Evolutionary conservation across 2,329 filamentous ascomycete species (phyloP).

Genomic region (Lecanicillium sp.): DNA sequence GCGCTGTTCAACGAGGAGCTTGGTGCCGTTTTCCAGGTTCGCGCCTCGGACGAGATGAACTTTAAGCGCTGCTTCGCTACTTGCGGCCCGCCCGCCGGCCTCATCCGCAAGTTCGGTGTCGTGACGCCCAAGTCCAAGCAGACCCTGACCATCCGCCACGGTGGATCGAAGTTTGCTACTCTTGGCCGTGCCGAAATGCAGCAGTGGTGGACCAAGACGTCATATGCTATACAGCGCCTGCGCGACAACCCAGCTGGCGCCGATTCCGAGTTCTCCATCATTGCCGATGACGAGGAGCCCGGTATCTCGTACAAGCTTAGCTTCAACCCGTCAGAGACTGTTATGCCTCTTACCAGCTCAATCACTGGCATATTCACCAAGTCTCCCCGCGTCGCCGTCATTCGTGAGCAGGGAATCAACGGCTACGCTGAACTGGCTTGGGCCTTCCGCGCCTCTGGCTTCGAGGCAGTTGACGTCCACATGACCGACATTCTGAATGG

Average conservation of each 20-base stretch:
- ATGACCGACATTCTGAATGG: conserved; percentile 88
- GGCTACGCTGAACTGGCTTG: conserved; percentile 97
- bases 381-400: conserved; percentile 74
- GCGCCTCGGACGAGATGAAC: conserved; percentile 71
- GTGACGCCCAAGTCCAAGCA: conserved; percentile 65
- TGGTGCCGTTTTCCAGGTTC: conserved; percentile 91
- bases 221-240: conserved; percentile 82
- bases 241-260: conserved; percentile 85
- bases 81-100: conserved; percentile 71
- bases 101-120: conserved; percentile 78
- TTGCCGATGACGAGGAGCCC: conserved; percentile 68
- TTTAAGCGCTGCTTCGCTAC: conserved; percentile 90
- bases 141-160: conserved; percentile 67
- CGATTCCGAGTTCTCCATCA: conserved; percentile 70
- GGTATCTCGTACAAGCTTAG: conserved; percentile 79
- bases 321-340: conserved; percentile 71
- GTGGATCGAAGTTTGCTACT: conserved; percentile 58
- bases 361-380: conserved; percentile 46
- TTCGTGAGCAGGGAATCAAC: conserved; percentile 93
- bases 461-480: conserved; percentile 87
- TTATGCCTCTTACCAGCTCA: conserved; percentile 50
- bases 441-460: conserved; percentile 84
- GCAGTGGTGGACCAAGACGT: conserved; percentile 82
- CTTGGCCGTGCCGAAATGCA: conserved; percentile 68
- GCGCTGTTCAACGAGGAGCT: conserved; percentile 94